Evolutionary conservation across 2,329 filamentous ascomycete species (phyloP), one percentile per base, ranked within the genome.

Genomic region (Colletotrichum sp.): DNA sequence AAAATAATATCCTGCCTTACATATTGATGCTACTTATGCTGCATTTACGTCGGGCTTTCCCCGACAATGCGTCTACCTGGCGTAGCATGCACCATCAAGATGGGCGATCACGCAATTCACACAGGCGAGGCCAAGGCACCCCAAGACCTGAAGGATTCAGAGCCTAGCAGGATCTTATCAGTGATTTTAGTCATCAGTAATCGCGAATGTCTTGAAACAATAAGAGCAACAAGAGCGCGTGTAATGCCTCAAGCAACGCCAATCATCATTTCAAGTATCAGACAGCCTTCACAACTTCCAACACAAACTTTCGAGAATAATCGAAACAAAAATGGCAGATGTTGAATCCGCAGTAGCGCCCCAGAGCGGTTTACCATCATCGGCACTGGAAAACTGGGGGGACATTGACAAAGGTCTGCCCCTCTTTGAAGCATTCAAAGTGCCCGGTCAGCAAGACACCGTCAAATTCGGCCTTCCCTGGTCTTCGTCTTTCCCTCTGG

Each of bases 361-460:
- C 7, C 66, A 30, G n/a, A 44, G 32, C 52, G 66, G 32, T 5
- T 18, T 44, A 12, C 32, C 67, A 6, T 12, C 32, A 9, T 39
- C 18, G 6, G 32, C 24, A 1, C 28, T 52, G 21, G 30, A 18
- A 15, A 13, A 3, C 8, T 26, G 18, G 39, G 15, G n/a, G 18
- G 9, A n/a, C 8, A 24, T 4, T 9, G 12, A 34, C 16, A 28
- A 34, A 18, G 18, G 15, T 13, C 18, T 26, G 18, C 21, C 15
- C 10, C 36, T 32, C 26, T 57, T 71, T 30, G 60, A 80, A 60
- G 32, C 74, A 0, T 81, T 81, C 30, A 60, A 62, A 3, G 81
- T 81, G n/a, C 75, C 72, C 5, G 79, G 80, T 7, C 80, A 81
- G 30, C 79, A 81, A 34, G 72, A 78, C 30, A 81, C 80, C 5